A percentile compares a stretch with the other conserved stretches of the same genome.
Evolutionary conservation across 139 green algal genomes (phyloP).

Genomic region (Gonium pectorale): DNA sequence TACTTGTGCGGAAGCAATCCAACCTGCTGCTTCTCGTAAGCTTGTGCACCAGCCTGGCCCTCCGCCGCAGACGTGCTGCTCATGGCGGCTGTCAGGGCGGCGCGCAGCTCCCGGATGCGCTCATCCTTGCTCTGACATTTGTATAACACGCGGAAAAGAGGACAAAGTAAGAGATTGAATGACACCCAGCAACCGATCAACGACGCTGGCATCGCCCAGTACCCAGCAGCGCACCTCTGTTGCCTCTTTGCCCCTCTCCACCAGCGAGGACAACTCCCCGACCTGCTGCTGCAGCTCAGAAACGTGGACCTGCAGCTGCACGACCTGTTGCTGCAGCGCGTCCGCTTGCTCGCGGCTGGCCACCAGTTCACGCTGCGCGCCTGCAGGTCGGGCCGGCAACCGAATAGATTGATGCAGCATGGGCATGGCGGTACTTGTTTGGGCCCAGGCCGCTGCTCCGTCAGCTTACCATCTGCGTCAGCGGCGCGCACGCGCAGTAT

Average conservation of each 20-base stretch:
- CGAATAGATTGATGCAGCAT: no score
- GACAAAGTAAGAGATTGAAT: no score
- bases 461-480: constrained; percentile 8
- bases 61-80: background rate
- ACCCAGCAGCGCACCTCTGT: constrained; percentile 13
- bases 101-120: constrained; percentile 54
- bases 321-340: constrained; percentile 4
- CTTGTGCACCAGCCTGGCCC: background rate
- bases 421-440: no score
- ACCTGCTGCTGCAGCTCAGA: constrained; percentile 5
- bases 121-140: constrained; percentile 53
- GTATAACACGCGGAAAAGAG: no score
- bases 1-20: no score
- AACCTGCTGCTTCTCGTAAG: constrained; percentile 34
- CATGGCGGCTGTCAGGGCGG: constrained; percentile 45
- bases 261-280: background rate
- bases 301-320: constrained; percentile 22
- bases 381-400: no score
- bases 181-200: no score
- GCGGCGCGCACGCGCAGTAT: background rate
- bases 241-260: background rate
- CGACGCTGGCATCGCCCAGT: no score
- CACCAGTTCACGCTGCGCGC: constrained; percentile 8
- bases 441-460: no score
- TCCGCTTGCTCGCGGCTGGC: constrained; percentile 11